Evolutionary conservation across 768 basidiomycete genomes (phyloP).

Genomic region (Mycena galericulata): DNA sequence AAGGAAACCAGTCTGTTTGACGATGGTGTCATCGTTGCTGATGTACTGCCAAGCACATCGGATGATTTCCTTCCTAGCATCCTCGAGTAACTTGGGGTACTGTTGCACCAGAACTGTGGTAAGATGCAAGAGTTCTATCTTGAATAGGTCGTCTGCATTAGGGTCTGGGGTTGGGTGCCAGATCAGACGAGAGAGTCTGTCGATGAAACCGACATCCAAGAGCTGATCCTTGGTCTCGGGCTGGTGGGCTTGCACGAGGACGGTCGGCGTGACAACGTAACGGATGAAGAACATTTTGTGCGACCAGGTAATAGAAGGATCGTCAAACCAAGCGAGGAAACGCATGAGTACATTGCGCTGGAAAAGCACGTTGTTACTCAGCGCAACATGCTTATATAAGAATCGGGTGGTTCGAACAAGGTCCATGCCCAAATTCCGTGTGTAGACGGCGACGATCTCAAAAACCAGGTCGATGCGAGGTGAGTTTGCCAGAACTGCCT

Average conservation of each 20-base stretch:
- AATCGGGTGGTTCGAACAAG: conserved; percentile 83
- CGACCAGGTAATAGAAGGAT: conserved; percentile 68
- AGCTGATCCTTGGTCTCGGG: conserved; percentile 66
- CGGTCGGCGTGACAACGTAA: conserved; percentile 87
- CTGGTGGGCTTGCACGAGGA: conserved; percentile 80
- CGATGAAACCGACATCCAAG: conserved; percentile 78
- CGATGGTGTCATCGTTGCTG: conserved; percentile 86
- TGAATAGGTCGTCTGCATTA: conserved; percentile 82
- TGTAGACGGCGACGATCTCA: conserved; percentile 85
- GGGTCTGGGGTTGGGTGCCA: conserved; percentile 84
- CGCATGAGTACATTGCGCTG: conserved; percentile 87
- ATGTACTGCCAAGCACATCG: conserved; percentile 94
- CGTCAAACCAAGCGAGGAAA: conserved; percentile 88
- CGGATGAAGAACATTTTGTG: conserved; percentile 88
- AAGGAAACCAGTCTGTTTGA: conserved; percentile 93
- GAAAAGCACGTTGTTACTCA: conserved; percentile 73
- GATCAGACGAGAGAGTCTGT: conserved; percentile 75
- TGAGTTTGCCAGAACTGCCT: conserved; percentile 73
- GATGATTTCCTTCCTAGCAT: conserved; percentile 92
- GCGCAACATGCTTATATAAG: conserved; percentile 87
- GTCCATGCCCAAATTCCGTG: conserved; percentile 85
- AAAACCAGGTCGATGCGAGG: conserved; percentile 90
- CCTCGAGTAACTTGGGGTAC: conserved; percentile 82
- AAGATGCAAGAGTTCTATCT: conserved; percentile 91
- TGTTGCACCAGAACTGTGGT: conserved; percentile 90